Conservation (phyloP, 805 yeast species). For the Teunomyces kruisii region DNA sequence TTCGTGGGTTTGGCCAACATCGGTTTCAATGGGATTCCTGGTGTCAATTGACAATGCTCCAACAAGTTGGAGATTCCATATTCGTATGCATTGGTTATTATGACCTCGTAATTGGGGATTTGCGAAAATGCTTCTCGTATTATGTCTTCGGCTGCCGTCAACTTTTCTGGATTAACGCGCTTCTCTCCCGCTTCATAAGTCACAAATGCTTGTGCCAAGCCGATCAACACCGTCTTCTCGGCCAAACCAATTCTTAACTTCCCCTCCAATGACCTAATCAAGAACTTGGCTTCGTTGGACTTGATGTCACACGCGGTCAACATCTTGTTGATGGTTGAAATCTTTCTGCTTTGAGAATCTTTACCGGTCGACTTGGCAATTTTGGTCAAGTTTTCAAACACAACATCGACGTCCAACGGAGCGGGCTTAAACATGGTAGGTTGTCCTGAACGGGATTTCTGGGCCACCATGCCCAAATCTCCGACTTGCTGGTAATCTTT, state of each 20-base stretch:
- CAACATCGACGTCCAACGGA: conserved; percentile 69
- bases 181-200: conserved; percentile 47
- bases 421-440: conserved; percentile 92
- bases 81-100: conserved; percentile 64
- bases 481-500: conserved; percentile 77
- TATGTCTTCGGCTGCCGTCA: conserved; percentile 69
- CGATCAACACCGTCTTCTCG: conserved; percentile 83
- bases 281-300: conserved; percentile 75
- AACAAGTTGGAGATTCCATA: conserved; percentile 66
- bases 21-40: conserved; percentile 95
- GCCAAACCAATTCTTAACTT: conserved; percentile 91
- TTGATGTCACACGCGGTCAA: conserved; percentile 79
- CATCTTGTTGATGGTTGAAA: conserved; percentile 76
- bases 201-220: conserved; percentile 80
- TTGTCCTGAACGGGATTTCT: conserved; percentile 77
- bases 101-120: conserved; percentile 83
- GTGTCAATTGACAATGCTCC: conserved; percentile 71
- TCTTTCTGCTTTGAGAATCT: conserved; percentile 77
- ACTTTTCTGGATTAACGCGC: conserved; percentile 38
- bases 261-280: conserved; percentile 89
- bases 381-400: conserved; percentile 68
- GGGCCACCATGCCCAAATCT: conserved; percentile 89
- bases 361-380: conserved; percentile 80
- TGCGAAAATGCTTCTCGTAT: conserved; percentile 86
- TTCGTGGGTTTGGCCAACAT: conserved; percentile 99